Evolutionary conservation across 2,329 filamentous ascomycete species (phyloP).

Genomic region (Diaporthe helianthi): DNA sequence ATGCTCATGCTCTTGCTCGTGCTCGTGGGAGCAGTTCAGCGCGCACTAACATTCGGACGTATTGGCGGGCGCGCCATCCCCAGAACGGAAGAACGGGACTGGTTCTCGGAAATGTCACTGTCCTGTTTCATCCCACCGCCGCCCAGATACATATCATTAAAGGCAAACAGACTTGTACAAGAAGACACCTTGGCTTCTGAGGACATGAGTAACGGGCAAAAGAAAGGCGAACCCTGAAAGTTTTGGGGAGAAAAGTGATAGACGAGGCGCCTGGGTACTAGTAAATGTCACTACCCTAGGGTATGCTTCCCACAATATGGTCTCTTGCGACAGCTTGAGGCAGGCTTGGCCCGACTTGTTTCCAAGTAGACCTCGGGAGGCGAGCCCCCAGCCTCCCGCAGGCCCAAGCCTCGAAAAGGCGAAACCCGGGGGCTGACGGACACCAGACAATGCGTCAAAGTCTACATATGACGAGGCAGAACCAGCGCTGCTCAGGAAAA

Average conservation of each 20-base stretch:
- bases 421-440: slow-evolving; percentile 14
- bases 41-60: slow-evolving; percentile 1
- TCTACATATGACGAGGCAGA: slow-evolving; percentile 2
- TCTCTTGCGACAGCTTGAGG: slow-evolving; percentile 11
- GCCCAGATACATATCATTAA: not conserved
- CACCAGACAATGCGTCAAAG: slow-evolving; percentile 10
- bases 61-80: not conserved
- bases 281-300: not conserved
- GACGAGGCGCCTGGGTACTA: not conserved
- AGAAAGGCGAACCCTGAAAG: not conserved
- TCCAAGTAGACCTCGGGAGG: not conserved
- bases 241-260: not conserved
- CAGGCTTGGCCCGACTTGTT: not conserved
- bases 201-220: not conserved
- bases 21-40: not conserved
- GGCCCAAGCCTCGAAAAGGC: not conserved
- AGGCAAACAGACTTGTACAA: not conserved
- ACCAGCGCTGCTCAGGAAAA: slow-evolving; percentile 3
- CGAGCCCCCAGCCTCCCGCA: not conserved
- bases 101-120: slow-evolving; percentile 12
- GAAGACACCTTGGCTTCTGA: not conserved
- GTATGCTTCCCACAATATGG: not conserved
- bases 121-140: slow-evolving; percentile 17
- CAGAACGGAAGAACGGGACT: not conserved
- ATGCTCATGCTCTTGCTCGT: too few relatives aligned